Evolutionary conservation across 2,329 filamentous ascomycete genomes (phyloP).

Genomic region (Biscogniauxia mediterranea): DNA sequence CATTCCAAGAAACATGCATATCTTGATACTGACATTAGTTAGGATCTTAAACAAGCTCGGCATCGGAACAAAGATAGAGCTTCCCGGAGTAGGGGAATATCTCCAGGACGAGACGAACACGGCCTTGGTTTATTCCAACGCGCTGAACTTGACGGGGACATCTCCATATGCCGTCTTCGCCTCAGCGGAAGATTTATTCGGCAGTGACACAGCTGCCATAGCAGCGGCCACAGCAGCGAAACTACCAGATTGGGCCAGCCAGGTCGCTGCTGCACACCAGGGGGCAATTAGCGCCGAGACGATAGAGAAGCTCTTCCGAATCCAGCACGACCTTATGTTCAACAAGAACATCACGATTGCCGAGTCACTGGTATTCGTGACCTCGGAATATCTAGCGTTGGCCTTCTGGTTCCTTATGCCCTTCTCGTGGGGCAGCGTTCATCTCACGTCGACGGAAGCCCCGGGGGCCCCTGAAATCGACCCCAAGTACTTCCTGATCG

Average conservation of each 20-base stretch:
- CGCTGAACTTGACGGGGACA: constrained; percentile 17
- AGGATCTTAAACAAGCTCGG: constrained; percentile 40
- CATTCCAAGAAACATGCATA: neutral
- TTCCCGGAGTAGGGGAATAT: constrained; percentile 53
- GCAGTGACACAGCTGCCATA: constrained; percentile 22
- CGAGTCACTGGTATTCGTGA: constrained; percentile 42
- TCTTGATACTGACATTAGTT: constrained; percentile 15
- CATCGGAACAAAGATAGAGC: constrained; percentile 43
- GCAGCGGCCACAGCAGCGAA: constrained; percentile 24
- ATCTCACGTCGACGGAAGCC: constrained; percentile 37
- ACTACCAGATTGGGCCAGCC: constrained; percentile 32
- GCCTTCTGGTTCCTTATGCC: constrained; percentile 39
- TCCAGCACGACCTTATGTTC: constrained; percentile 50
- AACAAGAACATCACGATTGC: constrained; percentile 42
- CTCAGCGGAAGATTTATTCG: constrained; percentile 36
- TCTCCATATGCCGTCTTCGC: constrained; percentile 35
- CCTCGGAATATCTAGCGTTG: constrained; percentile 34
- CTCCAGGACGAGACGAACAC: constrained; percentile 49
- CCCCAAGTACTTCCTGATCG: constrained; percentile 35
- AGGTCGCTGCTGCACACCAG: constrained; percentile 26
- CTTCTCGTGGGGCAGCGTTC: constrained; percentile 41
- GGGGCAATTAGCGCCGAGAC: constrained; percentile 30
- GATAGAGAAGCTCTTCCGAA: constrained; percentile 39
- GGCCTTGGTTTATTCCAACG: constrained; percentile 25
- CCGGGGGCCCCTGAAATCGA: constrained; percentile 37